Evolutionary conservation across 176 grass and related monocot genomes (phyloP), one percentile per base, ranked within the genome.

Genomic region (Pontederia paniculata): DNA sequence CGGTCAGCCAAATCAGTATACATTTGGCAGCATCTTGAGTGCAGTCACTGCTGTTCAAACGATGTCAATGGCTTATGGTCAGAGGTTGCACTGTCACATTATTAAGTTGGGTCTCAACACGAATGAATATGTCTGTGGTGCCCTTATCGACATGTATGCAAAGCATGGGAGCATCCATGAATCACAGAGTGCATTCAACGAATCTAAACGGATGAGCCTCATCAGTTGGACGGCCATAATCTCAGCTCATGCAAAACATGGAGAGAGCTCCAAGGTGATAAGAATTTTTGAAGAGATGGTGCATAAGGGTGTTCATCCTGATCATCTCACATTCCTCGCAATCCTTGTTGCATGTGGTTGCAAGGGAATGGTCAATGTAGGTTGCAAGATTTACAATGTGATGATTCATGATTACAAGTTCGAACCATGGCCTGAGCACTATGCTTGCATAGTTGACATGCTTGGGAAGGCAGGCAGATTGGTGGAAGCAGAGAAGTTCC

Each of bases 71-170:
- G 47, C 70, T 13, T 90, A 86, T 12, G 91, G 86, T 23, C 79
- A 78, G 78, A 57, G 66, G 47, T 97, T 73, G 12, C 91, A 97
- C 65, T 60, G 77, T 73, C 70, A 69, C 66, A 22, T 74, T 0
- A 43, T 74, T 21, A 90, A 77, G 57, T 50, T 84, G 41, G 80
- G 86, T 58, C 72, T 88, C 17, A 31, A 62, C 41, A 47, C 54
- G 15, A 19, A 77, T 12, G 83, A 86, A 68, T 84, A 79, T 10
- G 74, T 97, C 55, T 83, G 80, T 1, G 82, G 73, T 44, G 72
- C 91, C 1, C 82, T 97, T 48, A 87, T 97, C 17, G 83, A 97
- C 83, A 77, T 97, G 91, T 97, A 90, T 21, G 91, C 80, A 0
- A 97, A 90, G 71, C 74, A 70, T 9, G 91, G 91, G 19, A 78